A percentile compares a stretch with the other conserved stretches of the same genome.
phyloP scores from a whole-genome alignment of 176 grass and related monocot genomes.

The Phragmites australis region DNA sequence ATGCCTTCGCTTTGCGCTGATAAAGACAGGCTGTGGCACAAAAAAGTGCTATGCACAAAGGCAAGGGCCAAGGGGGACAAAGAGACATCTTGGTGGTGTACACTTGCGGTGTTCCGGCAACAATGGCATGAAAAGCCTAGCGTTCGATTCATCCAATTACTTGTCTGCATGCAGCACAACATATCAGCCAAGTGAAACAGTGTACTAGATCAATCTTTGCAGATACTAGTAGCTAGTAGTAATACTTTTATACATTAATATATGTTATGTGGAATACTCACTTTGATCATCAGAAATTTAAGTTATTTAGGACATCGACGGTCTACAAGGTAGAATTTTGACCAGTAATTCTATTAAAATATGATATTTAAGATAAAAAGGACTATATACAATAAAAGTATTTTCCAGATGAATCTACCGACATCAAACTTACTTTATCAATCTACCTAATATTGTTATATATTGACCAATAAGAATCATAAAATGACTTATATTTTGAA shows the following conservation, averaged over 20 bases:
- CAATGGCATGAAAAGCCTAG: slow-evolving; percentile 39
- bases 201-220: not conserved
- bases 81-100: slow-evolving; percentile 44
- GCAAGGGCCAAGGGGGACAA: slow-evolving; percentile 38
- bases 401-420: no score
- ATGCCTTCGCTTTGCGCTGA: slow-evolving; percentile 33
- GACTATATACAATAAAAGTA: no score
- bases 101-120: slow-evolving; percentile 47
- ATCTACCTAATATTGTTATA: no score
- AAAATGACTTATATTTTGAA: no score
- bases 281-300: no score
- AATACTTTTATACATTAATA: not conserved
- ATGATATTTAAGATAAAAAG: no score
- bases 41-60: slow-evolving; percentile 34
- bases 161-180: slow-evolving; percentile 37
- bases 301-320: no score
- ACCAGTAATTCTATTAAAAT: no score
- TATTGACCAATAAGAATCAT: no score
- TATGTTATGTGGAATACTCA: not conserved
- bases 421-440: no score
- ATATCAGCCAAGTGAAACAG: not conserved
- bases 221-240: not conserved
- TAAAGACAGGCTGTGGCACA: slow-evolving; percentile 38
- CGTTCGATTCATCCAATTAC: slow-evolving; percentile 24
- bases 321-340: no score